A percentile compares a stretch with the other conserved stretches of the same genome.
These are phyloP conservation scores for Trichoderma erinaceum DNA, from an alignment of 495 filamentous ascomycete genomes.

Conservation along the genomic window DNA sequence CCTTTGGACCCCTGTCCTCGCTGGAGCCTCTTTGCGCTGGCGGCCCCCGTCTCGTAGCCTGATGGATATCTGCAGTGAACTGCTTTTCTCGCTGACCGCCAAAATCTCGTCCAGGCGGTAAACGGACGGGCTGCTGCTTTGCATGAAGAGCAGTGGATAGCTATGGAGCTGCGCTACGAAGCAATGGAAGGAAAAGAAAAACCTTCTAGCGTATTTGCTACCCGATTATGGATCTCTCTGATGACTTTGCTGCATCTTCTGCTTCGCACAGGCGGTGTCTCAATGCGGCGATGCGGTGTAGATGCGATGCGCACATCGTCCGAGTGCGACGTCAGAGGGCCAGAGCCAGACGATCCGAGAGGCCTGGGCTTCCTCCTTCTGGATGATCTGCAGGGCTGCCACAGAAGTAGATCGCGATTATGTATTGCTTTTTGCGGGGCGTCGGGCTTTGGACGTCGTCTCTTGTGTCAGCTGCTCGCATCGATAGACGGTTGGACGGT, in stretches of 20 bases:
- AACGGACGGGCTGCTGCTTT: background rate
- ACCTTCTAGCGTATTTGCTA: background rate
- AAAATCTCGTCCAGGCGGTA: slow-evolving; percentile 8
- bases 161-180: slow-evolving; percentile 1
- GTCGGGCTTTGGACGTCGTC: background rate
- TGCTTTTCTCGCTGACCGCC: background rate
- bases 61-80: slow-evolving; percentile 3
- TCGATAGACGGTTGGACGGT: background rate
- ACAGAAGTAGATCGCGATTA: slow-evolving; percentile 8
- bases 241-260: background rate
- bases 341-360: background rate
- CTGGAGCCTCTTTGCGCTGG: background rate
- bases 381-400: slow-evolving; percentile 9
- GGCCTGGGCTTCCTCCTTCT: background rate
- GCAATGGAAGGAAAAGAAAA: slow-evolving; percentile 6
- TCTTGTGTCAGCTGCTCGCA: background rate
- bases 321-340: slow-evolving; percentile 10
- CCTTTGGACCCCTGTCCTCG: background rate
- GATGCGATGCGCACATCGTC: background rate
- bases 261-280: background rate
- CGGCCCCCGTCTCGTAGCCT: background rate
- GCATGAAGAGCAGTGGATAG: slow-evolving; percentile 3
- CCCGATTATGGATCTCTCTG: background rate
- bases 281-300: background rate
- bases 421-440: background rate